Percentiles rank a stretch among this genome's conserved stretches.
Evolutionary conservation across 345 rosid species (phyloP).

Genomic region (Lumnitzera racemosa): DNA sequence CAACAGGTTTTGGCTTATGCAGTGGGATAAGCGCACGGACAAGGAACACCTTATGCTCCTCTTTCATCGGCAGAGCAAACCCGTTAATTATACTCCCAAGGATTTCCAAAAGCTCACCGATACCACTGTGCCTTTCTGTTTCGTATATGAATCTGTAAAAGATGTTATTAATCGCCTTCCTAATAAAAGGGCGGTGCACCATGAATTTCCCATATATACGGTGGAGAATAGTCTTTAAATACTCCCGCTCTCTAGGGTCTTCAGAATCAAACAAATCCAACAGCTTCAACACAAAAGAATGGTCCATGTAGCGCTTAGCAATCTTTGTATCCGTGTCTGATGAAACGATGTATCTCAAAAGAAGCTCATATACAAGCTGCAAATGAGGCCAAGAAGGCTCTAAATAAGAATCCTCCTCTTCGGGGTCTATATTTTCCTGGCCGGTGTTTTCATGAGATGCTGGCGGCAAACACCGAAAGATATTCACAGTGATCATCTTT

Average conservation of each 20-base stretch:
- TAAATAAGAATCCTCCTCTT: slow-evolving; percentile 43
- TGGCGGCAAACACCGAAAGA: slow-evolving; percentile 50
- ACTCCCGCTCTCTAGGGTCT: slow-evolving; percentile 48
- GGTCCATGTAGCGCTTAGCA: slow-evolving; percentile 48
- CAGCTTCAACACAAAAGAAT: slow-evolving; percentile 45
- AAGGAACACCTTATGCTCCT: slow-evolving; percentile 47
- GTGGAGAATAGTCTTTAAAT: slow-evolving; percentile 42
- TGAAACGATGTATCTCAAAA: slow-evolving; percentile 36
- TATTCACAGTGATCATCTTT: slow-evolving; percentile 35
- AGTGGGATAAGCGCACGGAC: slow-evolving; percentile 40
- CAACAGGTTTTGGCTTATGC: slow-evolving; percentile 38
- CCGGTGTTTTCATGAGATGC: slow-evolving; percentile 42
- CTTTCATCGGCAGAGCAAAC: slow-evolving; percentile 49
- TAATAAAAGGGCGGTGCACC: slow-evolving; percentile 49
- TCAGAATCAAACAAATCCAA: slow-evolving; percentile 47
- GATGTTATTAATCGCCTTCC: slow-evolving; percentile 42
- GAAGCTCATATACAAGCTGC: slow-evolving; percentile 44
- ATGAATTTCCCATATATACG: slow-evolving; percentile 46
- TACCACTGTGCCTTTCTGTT: slow-evolving; percentile 46
- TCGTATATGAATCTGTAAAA: slow-evolving; percentile 43
- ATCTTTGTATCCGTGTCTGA: slow-evolving; percentile 46
- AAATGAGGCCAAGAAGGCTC: slow-evolving; percentile 50
- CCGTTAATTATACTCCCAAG: slow-evolving; percentile 48
- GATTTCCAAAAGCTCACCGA: slow-evolving; percentile 43
- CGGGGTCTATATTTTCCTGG: slow-evolving; percentile 37